Evolutionary conservation across 75 land plant species (phyloP), one percentile per base, ranked within the genome.

Genomic region (Isoetes taiwanensis): DNA sequence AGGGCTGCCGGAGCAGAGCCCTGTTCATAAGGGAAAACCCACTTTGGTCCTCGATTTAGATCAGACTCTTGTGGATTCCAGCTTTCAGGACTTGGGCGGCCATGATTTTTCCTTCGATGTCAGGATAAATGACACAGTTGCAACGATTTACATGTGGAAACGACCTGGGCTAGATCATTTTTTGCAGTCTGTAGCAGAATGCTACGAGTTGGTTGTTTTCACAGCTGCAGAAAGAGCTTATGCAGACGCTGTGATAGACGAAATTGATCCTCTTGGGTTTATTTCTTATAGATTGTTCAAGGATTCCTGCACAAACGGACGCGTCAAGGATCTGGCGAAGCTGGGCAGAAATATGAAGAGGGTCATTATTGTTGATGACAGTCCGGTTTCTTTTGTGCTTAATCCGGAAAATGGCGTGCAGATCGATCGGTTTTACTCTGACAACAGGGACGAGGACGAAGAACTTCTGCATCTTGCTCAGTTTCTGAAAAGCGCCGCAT

Each of bases 351-450:
- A 77, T 11, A 41, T 90, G 56, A 32, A 26, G 23, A 54, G 38
- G 54, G 77, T 74, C 30, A 75, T 80, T 38, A 83, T 90, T 8
- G 80, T 90, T 1, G 97, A 90, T 37, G 86, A 90, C 46, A 90
- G 80, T 14, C 97, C 94, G 1, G 70, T 76, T 46, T 67, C 85
- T 0, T 86, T 78, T 56, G 0, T 52, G 20, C 35, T 80, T 20
- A 81, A 90, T 46, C 82, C 81, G 29, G 72, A 78, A 29, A 90
- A 90, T 55, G 94, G 82, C 12, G 38, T 90, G 1, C 82, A 75
- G 6, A 65, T 90, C n/a, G n/a, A n/a, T n/a, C n/a, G n/a, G n/a
- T n/a, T n/a, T n/a, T n/a, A n/a, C n/a, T n/a, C n/a, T n/a, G n/a
- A n/a, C n/a, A n/a, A n/a, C n/a, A n/a, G n/a, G n/a, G n/a, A n/a